These are phyloP conservation scores for Symbiodinium pilosum DNA, from an alignment of 73 alveolate genomes.

Conservation along the genomic window DNA sequence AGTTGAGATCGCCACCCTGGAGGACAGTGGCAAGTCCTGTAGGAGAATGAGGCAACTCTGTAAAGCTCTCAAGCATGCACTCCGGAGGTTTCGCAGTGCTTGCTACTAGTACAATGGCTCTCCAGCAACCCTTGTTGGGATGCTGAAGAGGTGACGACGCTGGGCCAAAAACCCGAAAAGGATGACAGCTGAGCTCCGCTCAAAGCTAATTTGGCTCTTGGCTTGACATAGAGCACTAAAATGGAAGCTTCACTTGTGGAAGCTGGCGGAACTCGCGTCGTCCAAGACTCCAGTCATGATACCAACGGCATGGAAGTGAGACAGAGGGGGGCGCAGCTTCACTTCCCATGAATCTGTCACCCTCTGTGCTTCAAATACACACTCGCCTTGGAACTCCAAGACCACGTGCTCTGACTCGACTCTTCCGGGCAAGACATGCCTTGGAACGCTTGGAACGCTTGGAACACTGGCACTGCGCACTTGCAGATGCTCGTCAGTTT, in stretches of 20 bases:
- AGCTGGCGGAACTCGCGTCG: slow-evolving; percentile 83
- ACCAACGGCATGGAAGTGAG: slow-evolving; percentile 78
- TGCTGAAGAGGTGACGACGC: too few species aligned
- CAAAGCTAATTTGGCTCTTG: neutral
- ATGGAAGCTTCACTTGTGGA: slow-evolving; percentile 44
- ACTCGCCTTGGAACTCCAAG: slow-evolving; percentile 12
- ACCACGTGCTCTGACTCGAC: neutral
- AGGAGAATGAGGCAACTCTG: too few species aligned
- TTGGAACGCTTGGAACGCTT: neutral
- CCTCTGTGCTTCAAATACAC: slow-evolving; percentile 31
- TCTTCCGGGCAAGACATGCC: slow-evolving; percentile 71
- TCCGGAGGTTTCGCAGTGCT: neutral
- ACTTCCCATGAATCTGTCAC: slow-evolving; percentile 31
- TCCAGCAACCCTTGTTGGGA: neutral
- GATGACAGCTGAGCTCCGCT: neutral
- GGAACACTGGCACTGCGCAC: neutral
- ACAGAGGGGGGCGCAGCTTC: slow-evolving; percentile 48
- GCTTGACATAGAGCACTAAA: neutral
- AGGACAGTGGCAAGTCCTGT: too few species aligned
- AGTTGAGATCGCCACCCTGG: too few species aligned
- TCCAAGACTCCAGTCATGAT: slow-evolving; percentile 68
- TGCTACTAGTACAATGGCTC: too few species aligned
- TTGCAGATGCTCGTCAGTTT: neutral
- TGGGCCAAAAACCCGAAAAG: too few species aligned
- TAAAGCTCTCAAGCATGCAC: too few species aligned